Evolutionary conservation across 768 basidiomycete genomes (phyloP).

Genomic region (Boletus pseudo-olivaceus): DNA sequence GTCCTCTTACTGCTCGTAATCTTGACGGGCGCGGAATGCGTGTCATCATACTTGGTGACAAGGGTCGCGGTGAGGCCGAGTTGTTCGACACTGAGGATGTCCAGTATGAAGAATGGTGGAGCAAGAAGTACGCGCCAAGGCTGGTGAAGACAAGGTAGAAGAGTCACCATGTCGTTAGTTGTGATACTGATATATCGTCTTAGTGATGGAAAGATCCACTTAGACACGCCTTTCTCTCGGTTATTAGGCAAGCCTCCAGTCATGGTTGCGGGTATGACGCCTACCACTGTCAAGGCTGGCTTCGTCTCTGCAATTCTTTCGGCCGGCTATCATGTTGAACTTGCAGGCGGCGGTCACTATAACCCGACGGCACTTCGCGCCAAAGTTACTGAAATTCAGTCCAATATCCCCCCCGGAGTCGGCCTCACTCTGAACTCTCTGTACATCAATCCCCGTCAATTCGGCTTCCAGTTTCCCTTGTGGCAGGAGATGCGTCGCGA

Average conservation of each 20-base stretch:
- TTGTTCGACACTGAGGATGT: conserved; percentile 65
- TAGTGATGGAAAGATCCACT: conserved; percentile 87
- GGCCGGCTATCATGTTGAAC: conserved; percentile 94
- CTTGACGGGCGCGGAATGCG: conserved; percentile 92
- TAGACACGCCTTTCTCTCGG: conserved; percentile 96
- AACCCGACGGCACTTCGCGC: conserved; percentile 82
- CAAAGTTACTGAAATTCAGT: conserved; percentile 91
- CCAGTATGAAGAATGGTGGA: conserved; percentile 86
- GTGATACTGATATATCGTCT: not conserved
- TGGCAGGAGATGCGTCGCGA: conserved; percentile 98
- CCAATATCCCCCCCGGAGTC: conserved; percentile 78
- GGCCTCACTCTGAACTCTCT: conserved; percentile 93
- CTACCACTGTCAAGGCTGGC: conserved; percentile 91
- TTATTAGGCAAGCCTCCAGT: conserved; percentile 95
- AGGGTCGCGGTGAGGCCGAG: conserved; percentile 84
- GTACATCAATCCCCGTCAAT: conserved; percentile 98
- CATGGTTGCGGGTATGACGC: conserved; percentile 99
- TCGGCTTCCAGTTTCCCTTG: conserved; percentile 93
- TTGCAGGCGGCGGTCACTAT: conserved; percentile 98
- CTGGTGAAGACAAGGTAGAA: conserved; percentile 84
- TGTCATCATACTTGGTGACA: conserved; percentile 87
- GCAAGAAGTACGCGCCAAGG: conserved; percentile 78
- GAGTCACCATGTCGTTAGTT: not conserved
- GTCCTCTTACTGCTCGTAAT: conserved; percentile 84
- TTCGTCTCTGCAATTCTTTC: conserved; percentile 91